phyloP scores from a whole-genome alignment of 352 stramenopile genomes.

The Pythium sukuiense region DNA sequence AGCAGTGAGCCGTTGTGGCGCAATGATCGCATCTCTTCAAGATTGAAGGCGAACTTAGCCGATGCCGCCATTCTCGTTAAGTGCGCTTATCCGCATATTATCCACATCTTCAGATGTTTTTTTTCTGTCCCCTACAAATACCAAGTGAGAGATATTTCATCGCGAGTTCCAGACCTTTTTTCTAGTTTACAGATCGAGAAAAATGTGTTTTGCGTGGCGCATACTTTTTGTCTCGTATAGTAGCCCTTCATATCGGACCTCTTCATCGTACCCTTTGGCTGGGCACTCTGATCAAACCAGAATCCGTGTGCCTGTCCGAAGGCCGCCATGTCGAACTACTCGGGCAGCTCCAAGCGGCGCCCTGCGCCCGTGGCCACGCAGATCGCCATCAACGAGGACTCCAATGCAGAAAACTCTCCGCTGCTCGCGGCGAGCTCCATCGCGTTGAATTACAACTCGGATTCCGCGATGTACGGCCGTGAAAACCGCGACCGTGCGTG shows the following conservation, averaged over 20 bases:
- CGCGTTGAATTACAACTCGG: constrained; percentile 86
- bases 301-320: neutral
- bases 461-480: constrained; percentile 72
- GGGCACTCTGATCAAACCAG: neutral
- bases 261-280: neutral
- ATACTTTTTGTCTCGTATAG: neutral
- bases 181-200: neutral
- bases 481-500: constrained; percentile 16
- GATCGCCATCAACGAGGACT: constrained; percentile 24
- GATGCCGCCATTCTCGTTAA: neutral
- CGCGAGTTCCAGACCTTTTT: neutral
- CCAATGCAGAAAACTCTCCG: constrained; percentile 39
- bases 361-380: constrained; percentile 20
- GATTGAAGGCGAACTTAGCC: neutral
- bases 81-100: neutral
- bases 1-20: neutral
- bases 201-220: neutral
- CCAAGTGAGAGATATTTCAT: neutral
- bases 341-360: constrained; percentile 14
- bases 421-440: constrained; percentile 48
- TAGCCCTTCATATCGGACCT: neutral
- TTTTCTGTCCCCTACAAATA: neutral
- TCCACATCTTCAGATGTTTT: neutral
- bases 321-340: neutral
- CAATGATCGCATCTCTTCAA: neutral